These are phyloP conservation scores for Plasmodium gonderi DNA, from an alignment of 169 alveolate species.

Conservation along the genomic window DNA sequence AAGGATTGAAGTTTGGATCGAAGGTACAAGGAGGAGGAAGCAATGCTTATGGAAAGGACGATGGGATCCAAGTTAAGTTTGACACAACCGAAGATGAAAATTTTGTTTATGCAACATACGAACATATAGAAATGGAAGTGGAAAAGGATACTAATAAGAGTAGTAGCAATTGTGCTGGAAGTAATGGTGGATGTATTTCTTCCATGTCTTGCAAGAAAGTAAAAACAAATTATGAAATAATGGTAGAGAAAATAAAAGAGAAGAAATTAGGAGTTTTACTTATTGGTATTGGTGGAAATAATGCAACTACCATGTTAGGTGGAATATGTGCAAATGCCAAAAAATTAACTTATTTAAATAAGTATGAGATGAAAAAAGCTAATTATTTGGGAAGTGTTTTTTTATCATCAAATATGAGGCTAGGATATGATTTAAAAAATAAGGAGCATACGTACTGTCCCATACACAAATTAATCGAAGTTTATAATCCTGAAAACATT, in stretches of 20 bases:
- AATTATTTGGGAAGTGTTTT: slow-evolving; percentile 90
- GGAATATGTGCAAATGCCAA: slow-evolving; percentile 90
- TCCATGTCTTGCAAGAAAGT: slow-evolving; percentile 13
- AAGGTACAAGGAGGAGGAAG: neutral
- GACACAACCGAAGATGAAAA: slow-evolving; percentile 22
- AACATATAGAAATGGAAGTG: slow-evolving; percentile 43
- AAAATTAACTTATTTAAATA: slow-evolving; percentile 87
- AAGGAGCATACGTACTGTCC: slow-evolving; percentile 86
- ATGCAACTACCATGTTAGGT: slow-evolving; percentile 89
- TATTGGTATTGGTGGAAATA: slow-evolving; percentile 94
- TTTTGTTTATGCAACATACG: slow-evolving; percentile 28
- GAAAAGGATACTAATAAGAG: neutral
- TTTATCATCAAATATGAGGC: slow-evolving; percentile 85
- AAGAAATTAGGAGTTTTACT: slow-evolving; percentile 90
- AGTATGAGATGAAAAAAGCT: slow-evolving; percentile 87
- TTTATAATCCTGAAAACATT: slow-evolving; percentile 90
- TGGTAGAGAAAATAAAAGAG: slow-evolving; percentile 28
- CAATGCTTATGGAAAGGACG: neutral
- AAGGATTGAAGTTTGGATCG: slow-evolving; percentile 3
- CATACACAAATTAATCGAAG: slow-evolving; percentile 86
- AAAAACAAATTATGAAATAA: slow-evolving; percentile 23
- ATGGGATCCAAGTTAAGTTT: neutral
- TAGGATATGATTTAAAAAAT: slow-evolving; percentile 82
- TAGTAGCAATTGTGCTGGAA: neutral
- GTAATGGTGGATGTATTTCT: neutral